Conservation (phyloP, 2,329 filamentous ascomycete genomes). For the Alternaria incomplexa region DNA sequence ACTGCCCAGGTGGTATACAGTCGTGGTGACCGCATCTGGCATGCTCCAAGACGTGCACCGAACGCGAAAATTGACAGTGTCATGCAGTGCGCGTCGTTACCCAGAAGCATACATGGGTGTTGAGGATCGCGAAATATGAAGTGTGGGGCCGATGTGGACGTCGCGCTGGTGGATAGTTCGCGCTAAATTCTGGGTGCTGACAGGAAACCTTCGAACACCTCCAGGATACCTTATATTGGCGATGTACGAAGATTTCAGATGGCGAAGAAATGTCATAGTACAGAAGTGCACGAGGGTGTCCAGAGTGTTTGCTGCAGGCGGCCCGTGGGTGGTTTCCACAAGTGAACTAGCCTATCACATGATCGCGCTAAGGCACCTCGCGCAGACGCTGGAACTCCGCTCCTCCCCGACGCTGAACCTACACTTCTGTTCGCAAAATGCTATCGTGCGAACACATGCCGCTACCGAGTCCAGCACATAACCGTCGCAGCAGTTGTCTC, state of each 20-base stretch:
- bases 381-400: neutral
- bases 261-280: neutral
- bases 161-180: neutral
- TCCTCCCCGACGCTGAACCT: neutral
- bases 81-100: neutral
- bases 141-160: neutral
- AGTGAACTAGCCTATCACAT: neutral
- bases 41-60: neutral
- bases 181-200: neutral
- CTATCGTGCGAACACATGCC: neutral
- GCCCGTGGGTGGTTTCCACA: neutral
- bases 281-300: neutral
- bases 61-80: neutral
- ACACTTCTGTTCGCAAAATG: neutral
- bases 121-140: neutral
- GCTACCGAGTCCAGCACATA: neutral
- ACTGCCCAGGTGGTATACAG: neutral
- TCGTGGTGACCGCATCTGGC: neutral
- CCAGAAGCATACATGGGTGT: neutral
- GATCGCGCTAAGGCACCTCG: neutral
- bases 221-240: neutral
- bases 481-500: neutral
- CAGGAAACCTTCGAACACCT: neutral
- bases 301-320: neutral
- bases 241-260: rapidly evolving